Evolutionary conservation across 1,284 basidiomycete species (phyloP).

Genomic region (Rhodotorula glutinis): DNA sequence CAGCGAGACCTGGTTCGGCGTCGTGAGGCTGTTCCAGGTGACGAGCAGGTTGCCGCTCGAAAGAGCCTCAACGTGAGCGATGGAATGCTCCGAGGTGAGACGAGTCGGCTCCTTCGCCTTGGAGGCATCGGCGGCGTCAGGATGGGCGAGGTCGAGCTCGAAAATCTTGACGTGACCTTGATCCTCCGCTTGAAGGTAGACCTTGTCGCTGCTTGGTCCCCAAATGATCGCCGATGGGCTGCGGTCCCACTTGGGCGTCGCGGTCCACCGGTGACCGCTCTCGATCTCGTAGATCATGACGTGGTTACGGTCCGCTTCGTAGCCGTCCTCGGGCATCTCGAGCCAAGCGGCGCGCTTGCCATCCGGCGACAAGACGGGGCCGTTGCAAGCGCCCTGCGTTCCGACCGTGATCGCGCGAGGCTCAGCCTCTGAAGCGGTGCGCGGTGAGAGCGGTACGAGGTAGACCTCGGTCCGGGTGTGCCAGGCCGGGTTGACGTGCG

Average conservation of each 20-base stretch:
- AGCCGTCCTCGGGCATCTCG: constrained; percentile 74
- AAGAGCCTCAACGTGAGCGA: constrained; percentile 48
- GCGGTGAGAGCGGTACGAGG: constrained; percentile 45
- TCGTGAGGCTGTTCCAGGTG: constrained; percentile 63
- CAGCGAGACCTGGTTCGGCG: constrained; percentile 67
- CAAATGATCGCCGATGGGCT: constrained; percentile 62
- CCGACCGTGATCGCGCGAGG: constrained; percentile 64
- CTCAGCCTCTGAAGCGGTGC: constrained; percentile 48
- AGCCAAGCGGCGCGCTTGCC: constrained; percentile 72
- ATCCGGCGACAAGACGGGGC: constrained; percentile 59
- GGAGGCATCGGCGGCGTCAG: constrained; percentile 56
- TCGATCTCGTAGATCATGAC: constrained; percentile 67
- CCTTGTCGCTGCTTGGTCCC: constrained; percentile 62
- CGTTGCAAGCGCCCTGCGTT: constrained; percentile 72
- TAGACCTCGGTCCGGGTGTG: constrained; percentile 75
- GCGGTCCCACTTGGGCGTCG: constrained; percentile 78
- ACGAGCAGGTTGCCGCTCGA: constrained; percentile 26
- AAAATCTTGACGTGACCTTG: constrained; percentile 63
- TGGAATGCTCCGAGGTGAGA: constrained; percentile 60
- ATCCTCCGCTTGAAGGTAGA: constrained; percentile 68
- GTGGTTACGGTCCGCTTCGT: constrained; percentile 65
- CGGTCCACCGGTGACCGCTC: constrained; percentile 61
- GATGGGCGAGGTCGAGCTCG: constrained; percentile 55
- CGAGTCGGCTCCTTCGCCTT: constrained; percentile 56
- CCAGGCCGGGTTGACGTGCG: constrained; percentile 59